phyloP scores from a whole-genome alignment of 306 rosid species.

The Cicer yamashitae region DNA sequence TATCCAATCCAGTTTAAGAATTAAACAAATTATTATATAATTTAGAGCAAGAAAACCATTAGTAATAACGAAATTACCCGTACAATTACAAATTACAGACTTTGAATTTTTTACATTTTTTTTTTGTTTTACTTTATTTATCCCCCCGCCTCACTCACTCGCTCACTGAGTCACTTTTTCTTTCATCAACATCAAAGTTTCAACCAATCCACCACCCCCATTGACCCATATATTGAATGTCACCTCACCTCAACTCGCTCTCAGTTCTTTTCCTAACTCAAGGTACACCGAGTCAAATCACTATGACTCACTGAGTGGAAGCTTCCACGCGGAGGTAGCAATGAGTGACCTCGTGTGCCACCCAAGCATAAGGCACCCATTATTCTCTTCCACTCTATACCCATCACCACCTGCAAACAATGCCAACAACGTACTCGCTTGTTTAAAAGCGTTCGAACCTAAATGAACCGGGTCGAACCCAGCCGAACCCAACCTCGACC shows the following conservation, averaged over 20 bases:
- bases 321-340: constrained; percentile 86
- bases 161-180: constrained; percentile 35
- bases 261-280: neutral
- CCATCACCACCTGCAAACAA: constrained; percentile 73
- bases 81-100: constrained; percentile 49
- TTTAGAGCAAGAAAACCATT: constrained; percentile 16
- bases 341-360: constrained; percentile 92
- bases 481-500: constrained; percentile 57
- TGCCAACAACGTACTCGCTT: constrained; percentile 73
- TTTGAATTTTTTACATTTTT: neutral
- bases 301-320: constrained; percentile 40
- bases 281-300: constrained; percentile 52
- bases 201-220: constrained; percentile 24
- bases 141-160: constrained; percentile 39
- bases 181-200: constrained; percentile 21
- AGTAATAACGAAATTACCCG: constrained; percentile 36
- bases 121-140: constrained; percentile 35
- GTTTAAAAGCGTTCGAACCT: constrained; percentile 85
- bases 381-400: constrained; percentile 77
- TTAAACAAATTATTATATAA: constrained; percentile 46
- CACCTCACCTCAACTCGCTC: neutral
- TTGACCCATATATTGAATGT: too few relatives aligned
- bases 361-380: constrained; percentile 79
- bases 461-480: constrained; percentile 80
- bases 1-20: constrained; percentile 37